Evolutionary conservation across 2,329 filamentous ascomycete genomes (phyloP).

Genomic region (Grosmannia clavigera): DNA sequence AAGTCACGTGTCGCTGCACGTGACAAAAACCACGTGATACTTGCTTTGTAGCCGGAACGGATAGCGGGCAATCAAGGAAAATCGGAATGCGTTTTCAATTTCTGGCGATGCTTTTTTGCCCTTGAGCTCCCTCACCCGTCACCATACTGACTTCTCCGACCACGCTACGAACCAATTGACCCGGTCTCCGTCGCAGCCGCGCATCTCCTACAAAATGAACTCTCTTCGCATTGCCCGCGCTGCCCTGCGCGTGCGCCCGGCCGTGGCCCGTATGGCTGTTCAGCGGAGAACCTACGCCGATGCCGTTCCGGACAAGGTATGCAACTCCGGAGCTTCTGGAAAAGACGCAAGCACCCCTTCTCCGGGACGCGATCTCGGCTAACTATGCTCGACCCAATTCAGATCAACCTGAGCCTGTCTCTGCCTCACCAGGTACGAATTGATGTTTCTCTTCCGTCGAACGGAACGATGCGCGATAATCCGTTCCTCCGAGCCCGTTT

Average conservation of each 20-base stretch:
- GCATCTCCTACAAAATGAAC: constrained; percentile 55
- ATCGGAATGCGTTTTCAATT: constrained; percentile 4
- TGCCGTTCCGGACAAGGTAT: constrained; percentile 66
- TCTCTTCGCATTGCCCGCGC: constrained; percentile 83
- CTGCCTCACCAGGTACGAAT: constrained; percentile 94
- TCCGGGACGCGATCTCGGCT: not conserved
- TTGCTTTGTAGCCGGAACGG: not conserved
- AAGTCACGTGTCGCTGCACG: not conserved
- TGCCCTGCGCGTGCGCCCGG: constrained; percentile 73
- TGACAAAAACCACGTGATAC: not conserved
- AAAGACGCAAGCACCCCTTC: not conserved
- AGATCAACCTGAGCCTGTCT: constrained; percentile 95
- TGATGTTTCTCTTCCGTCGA: not conserved
- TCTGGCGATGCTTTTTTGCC: constrained; percentile 7
- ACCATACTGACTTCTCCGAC: not conserved
- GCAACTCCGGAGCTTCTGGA: not conserved
- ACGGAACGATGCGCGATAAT: constrained; percentile 25
- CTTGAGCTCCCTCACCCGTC: constrained; percentile 1
- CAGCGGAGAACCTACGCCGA: constrained; percentile 89
- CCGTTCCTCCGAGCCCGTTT: not conserved
- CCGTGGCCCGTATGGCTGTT: constrained; percentile 60
- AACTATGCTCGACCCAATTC: constrained; percentile 1
- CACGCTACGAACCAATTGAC: not conserved
- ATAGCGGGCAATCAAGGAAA: constrained; percentile 3
- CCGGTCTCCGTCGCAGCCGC: not conserved